Conservation (phyloP, 2,329 filamentous ascomycete genomes). For the Piedraia hortae region DNA sequence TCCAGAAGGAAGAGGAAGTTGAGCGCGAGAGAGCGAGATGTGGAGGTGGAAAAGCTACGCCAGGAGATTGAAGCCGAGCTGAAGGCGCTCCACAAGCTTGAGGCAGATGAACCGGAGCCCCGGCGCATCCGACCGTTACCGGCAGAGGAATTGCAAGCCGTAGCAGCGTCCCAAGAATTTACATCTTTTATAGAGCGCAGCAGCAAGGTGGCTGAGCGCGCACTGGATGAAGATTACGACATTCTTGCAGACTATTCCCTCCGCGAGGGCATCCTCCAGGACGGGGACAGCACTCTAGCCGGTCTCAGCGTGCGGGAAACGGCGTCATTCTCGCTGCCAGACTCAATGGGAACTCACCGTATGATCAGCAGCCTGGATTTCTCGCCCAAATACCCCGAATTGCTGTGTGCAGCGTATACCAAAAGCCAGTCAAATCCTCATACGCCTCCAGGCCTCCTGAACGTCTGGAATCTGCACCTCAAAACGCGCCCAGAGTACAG, state of each 20-base stretch:
- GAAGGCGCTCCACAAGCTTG: constrained; percentile 32
- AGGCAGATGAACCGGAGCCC: constrained; percentile 19
- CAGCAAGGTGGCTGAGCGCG: constrained; percentile 88
- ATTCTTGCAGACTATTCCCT: constrained; percentile 84
- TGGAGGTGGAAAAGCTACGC: constrained; percentile 57
- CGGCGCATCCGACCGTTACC: constrained; percentile 43
- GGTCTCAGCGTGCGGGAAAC: constrained; percentile 60
- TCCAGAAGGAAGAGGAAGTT: constrained; percentile 40
- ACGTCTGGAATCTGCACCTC: constrained; percentile 91
- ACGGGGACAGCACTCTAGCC: constrained; percentile 42
- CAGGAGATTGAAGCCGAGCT: constrained; percentile 85
- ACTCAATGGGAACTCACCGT: constrained; percentile 89
- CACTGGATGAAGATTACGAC: constrained; percentile 86
- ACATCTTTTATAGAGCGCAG: constrained; percentile 85
- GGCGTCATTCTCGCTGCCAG: constrained; percentile 54
- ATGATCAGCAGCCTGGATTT: constrained; percentile 94
- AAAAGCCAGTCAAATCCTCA: constrained; percentile 44
- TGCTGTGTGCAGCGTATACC: constrained; percentile 82
- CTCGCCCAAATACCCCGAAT: constrained; percentile 70
- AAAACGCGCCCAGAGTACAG: constrained; percentile 87
- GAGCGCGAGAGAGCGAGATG: constrained; percentile 49
- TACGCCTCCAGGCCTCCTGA: constrained; percentile 71
- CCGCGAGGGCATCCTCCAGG: constrained; percentile 52
- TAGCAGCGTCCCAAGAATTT: constrained; percentile 80
- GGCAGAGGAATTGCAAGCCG: constrained; percentile 63